Evolutionary conservation across 768 basidiomycete species (phyloP).

Genomic region (Baorangia bicolor): DNA sequence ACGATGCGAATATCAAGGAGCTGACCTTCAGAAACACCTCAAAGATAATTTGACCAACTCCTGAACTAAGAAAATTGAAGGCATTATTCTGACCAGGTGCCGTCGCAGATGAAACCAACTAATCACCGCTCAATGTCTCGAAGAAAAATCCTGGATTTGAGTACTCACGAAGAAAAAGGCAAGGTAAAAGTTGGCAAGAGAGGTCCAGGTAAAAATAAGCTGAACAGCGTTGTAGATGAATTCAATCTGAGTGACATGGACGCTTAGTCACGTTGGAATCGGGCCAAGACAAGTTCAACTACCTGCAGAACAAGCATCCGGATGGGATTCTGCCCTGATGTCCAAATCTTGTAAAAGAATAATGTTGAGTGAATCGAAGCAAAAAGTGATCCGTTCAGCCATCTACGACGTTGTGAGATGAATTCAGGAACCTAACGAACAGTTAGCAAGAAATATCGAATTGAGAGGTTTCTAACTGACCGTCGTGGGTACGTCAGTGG

Average conservation of each 20-base stretch:
- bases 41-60: constrained; percentile 71
- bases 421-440: constrained; percentile 73
- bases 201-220: constrained; percentile 92
- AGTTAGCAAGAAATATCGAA: neutral
- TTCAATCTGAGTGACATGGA: constrained; percentile 55
- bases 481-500: constrained; percentile 92
- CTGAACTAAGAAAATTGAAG: constrained; percentile 76
- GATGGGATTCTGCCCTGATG: constrained; percentile 86
- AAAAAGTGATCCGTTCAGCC: constrained; percentile 88
- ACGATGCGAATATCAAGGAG: neutral
- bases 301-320: constrained; percentile 73
- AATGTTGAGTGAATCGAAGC: constrained; percentile 91
- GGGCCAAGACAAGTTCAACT: neutral
- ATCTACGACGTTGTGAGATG: constrained; percentile 90
- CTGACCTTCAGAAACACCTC: constrained; percentile 67
- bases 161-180: constrained; percentile 87
- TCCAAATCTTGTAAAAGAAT: constrained; percentile 86
- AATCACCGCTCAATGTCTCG: constrained; percentile 26
- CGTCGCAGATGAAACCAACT: constrained; percentile 84
- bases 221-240: constrained; percentile 91
- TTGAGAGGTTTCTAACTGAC: constrained; percentile 34
- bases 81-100: constrained; percentile 54
- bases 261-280: neutral
- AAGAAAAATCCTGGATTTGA: constrained; percentile 15
- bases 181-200: constrained; percentile 89